phyloP scores from a whole-genome alignment of 2,329 filamentous ascomycete genomes.

The Aspergillus sp. region DNA sequence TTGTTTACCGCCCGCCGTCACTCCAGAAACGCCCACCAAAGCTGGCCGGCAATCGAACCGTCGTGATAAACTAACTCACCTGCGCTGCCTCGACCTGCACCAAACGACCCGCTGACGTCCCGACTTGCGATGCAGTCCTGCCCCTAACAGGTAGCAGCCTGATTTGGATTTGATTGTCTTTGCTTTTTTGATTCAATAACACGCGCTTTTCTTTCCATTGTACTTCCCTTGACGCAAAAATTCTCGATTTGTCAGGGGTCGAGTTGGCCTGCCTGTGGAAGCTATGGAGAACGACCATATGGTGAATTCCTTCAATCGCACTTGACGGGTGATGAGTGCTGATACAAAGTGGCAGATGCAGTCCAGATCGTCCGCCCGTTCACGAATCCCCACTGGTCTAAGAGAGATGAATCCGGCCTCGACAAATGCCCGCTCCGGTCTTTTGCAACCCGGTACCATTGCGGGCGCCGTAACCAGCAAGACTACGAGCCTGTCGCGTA shows the following conservation, averaged over 20 bases:
- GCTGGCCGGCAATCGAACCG: background rate
- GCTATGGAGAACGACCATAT: conserved; percentile 38
- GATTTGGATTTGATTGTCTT: conserved; percentile 6
- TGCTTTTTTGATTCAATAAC: conserved; percentile 6
- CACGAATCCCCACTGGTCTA: conserved; percentile 42
- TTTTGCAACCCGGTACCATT: conserved; percentile 47
- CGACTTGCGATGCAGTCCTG: conserved; percentile 16
- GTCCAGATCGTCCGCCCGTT: conserved; percentile 28
- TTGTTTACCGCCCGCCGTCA: conserved; percentile 38
- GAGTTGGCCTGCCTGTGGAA: background rate
- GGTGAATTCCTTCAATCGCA: conserved; percentile 21
- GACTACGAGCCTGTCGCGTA: conserved; percentile 48
- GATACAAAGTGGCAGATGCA: conserved; percentile 25
- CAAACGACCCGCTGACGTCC: background rate
- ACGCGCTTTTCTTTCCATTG: conserved; percentile 3
- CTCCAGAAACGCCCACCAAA: conserved; percentile 31
- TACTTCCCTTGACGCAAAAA: background rate
- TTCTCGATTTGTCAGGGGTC: background rate
- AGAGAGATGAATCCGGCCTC: conserved; percentile 54
- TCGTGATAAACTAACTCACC: conserved; percentile 5
- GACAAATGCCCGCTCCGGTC: conserved; percentile 54
- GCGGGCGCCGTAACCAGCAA: conserved; percentile 49
- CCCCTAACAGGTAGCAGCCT: conserved; percentile 20
- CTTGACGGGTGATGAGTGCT: background rate
- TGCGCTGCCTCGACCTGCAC: conserved; percentile 1